Base-by-base conservation (phyloP, 2,329 filamentous ascomycete species). In the Talaromyces verruculosus region DNA sequence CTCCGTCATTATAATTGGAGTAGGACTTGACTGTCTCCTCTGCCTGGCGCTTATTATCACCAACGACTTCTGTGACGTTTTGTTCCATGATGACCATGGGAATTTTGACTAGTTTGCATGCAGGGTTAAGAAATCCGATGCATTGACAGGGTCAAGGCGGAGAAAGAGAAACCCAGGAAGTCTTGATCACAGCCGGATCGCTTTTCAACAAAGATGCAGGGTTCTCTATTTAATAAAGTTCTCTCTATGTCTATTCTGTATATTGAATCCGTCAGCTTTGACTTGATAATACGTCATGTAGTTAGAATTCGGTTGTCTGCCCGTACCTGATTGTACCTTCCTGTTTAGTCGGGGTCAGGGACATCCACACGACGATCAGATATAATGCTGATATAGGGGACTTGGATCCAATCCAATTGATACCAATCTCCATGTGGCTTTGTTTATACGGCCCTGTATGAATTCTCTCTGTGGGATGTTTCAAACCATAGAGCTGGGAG, bases 1-100 rank as follows among this genome's bases (percentile, higher is more conserved):
- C 55, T 10, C 17, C 35, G 11, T 64, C 53, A 22, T 43, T 25
- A 19, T 41, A 39, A 22, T 51, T 35, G 2, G 53, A 39, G 43
- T 51, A 60, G n/a, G 28, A 37, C 10, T 19, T 43, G 17, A 64
- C 53, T 2, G 28, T 39, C 28, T 64, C 53, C 25, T 59, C 58
- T 59, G 41, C n/a, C 19, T 59, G 63, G 7, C 35, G 41, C 17
- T 64, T 64, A 13, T 15, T 4, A 37, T 22, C 55, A 17, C 47
- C 33, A n/a, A 39, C 35, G 7, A 43, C n/a, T 15, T 33, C 30
- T n/a, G 13, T 28, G 17, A n/a, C n/a, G 3, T 17, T 11, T 19
- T 30, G 19, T 57, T 57, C 63, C 37, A 58, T 45, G 19, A 13
- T 22, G 39, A 35, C 51, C 17, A 41, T 19, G 7, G 43, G 22